These are phyloP conservation scores for Onygenales sp. DNA, from an alignment of 2,329 filamentous ascomycete species.

Conservation along the genomic window DNA sequence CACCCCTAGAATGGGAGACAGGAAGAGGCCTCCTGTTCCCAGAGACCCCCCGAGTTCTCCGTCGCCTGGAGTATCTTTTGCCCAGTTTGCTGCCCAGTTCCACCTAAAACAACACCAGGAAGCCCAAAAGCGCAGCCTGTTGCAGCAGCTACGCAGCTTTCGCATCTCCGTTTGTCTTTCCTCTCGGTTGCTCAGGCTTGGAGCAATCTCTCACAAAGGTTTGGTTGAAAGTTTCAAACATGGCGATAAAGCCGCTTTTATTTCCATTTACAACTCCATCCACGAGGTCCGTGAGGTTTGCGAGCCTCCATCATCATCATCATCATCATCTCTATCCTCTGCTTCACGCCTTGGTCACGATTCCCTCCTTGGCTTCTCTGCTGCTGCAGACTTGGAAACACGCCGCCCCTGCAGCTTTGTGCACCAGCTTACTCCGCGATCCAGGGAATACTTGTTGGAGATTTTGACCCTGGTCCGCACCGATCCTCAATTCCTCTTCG, in stretches of 20 bases:
- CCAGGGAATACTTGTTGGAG: constrained; percentile 64
- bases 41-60: constrained; percentile 9
- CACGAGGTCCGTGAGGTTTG: constrained; percentile 36
- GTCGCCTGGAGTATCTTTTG: constrained; percentile 27
- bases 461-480: constrained; percentile 76
- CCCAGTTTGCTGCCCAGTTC: constrained; percentile 35
- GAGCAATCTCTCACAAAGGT: constrained; percentile 32
- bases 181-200: constrained; percentile 32
- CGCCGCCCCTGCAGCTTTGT: constrained; percentile 30
- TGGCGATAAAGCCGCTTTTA: constrained; percentile 36
- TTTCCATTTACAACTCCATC: constrained; percentile 34
- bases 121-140: constrained; percentile 29
- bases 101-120: constrained; percentile 34
- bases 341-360: constrained; percentile 24
- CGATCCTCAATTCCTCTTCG: constrained; percentile 79
- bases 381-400: constrained; percentile 26
- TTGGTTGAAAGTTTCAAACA: constrained; percentile 37
- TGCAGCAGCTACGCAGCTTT: constrained; percentile 30
- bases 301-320: constrained; percentile 16
- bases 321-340: background rate
- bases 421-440: constrained; percentile 63
- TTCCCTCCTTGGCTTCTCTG: constrained; percentile 20
- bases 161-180: constrained; percentile 36
- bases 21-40: background rate
- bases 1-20: constrained; percentile 5